Evolutionary conservation across 1,284 basidiomycete genomes (phyloP), one percentile per base, ranked within the genome.

Genomic region (Rhodotorula sp.): DNA sequence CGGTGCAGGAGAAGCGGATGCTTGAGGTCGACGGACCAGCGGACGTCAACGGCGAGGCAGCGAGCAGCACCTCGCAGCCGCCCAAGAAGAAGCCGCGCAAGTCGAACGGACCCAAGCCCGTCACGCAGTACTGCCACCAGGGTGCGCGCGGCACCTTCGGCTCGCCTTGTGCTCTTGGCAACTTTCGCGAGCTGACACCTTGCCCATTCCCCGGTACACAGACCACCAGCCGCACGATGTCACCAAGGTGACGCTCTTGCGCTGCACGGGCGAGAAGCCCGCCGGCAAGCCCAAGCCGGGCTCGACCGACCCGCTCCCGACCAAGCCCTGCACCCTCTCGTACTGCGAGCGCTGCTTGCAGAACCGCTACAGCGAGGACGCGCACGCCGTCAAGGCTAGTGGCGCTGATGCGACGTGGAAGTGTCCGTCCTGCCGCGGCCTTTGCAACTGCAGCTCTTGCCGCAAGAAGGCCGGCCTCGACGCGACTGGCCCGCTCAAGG

Each of bases 71-170:
- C 23, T 23, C 41, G 7, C 42, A 44, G 42, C 62, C 62, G 55
- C 54, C 63, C 8, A 56, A 49, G 53, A 67, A 67, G 66, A 67
- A 62, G 61, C 50, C 58, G 64, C 54, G 54, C 52, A 61, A 50
- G 66, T 60, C 65, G 44, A 27, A 25, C 10, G 50, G 44, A 21
- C 17, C 59, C 17, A 62, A 61, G 42, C 23, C 21, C 65, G 23
- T 23, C 25, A 61, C 58, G 25, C 73, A 52, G 74, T 77, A 69
- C 61, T 73, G 56, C n/a, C 57, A 72, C 58, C 61, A 68, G 27
- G 60, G 61, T 49, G 41, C 42, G 62, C 17, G 4, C 13, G 1
- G n/a, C n/a, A 48, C 16, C 42, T 53, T n/a, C 50, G 23, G 10
- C 60, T 41, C 23, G 13, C 34, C 5, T 56, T 23, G 14, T 19